Conservation (phyloP, 2,329 filamentous ascomycete species). For the Penicillium fuscoglaucum region DNA sequence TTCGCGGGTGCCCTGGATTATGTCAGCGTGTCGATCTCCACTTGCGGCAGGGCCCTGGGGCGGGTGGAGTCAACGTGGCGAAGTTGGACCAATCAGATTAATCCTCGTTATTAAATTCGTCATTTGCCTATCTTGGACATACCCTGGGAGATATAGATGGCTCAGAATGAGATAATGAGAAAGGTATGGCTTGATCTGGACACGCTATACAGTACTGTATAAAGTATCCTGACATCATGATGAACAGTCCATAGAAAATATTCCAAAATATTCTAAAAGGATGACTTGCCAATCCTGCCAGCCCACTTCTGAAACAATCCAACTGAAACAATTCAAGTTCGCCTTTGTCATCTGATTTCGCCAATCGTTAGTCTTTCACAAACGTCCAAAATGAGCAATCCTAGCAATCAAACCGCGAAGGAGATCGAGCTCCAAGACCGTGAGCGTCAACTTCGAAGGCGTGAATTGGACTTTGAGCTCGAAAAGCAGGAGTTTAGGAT, state of each 20-base stretch:
- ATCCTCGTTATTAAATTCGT: not conserved
- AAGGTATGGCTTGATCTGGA: not conserved
- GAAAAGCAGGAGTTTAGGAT: not conserved
- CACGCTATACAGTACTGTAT: not conserved
- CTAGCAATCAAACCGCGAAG: too few species aligned
- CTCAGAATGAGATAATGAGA: not conserved
- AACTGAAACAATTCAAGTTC: not conserved
- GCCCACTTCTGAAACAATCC: not conserved
- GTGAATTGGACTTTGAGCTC: not conserved
- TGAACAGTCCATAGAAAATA: not conserved
- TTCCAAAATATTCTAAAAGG: not conserved
- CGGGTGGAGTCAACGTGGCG: not conserved
- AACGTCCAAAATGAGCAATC: not conserved
- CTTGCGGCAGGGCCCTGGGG: not conserved
- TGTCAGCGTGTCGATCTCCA: constrained; percentile 11
- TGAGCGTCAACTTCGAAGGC: not conserved
- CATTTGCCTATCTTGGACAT: not conserved
- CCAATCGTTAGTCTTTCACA: not conserved
- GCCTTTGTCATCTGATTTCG: too few species aligned
- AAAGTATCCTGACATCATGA: not conserved
- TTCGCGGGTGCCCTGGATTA: constrained; percentile 6
- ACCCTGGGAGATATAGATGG: not conserved
- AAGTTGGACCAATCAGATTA: not conserved
- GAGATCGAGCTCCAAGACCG: not conserved
- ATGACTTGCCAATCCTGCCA: not conserved